Base-by-base conservation (phyloP, 2,329 filamentous ascomycete genomes). In the Trichoderma afroharzianum region DNA sequence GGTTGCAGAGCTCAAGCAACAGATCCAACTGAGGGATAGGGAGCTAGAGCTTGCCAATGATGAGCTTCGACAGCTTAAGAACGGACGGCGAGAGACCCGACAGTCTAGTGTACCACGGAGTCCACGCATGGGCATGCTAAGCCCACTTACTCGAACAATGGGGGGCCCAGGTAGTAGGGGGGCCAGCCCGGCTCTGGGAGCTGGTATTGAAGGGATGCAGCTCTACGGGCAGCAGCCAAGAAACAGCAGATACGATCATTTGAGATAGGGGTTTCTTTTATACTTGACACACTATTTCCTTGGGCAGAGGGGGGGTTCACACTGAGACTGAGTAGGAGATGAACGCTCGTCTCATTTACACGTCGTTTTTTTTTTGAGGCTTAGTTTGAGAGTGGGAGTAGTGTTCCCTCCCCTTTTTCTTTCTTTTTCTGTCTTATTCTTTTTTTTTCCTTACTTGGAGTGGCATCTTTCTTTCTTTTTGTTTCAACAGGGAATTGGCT, bases 91-190 rank as follows among this genome's bases (percentile, higher is more conserved):
- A 59, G 87, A 88, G 78, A 90, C 88, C 4, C 81, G 88, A 43
- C 84, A 86, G 75, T 82, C 80, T 67, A 89, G 87, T 74, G 87
- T 88, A 26, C 88, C 88, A 63, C 85, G 86, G 26, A 89, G 87
- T 76, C 88, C 88, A n/a, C 83, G 86, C 7, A 81, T 85, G 74
- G 82, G 83, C 36, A 80, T 88, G 67, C 85, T 88, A 81, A 88
- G 87, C 73, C 87, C 87, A 3, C 81, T 63, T 57, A 77, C 75
- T 12, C 78, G 78, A 36, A 75, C 71, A n/a, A 79, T 79, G 30
- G 78, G 80, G 15, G 81, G 83, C 66, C 79, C 81, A 59, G 78
- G 78, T 59, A 88, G 86, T 72, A 82, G 86, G 32, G 86, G 85
- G 21, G 86, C 84, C 43, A 88, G 86, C 75, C 86, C 86, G 21